A percentile compares a stretch with the other conserved stretches of the same genome.
These are phyloP conservation scores for Trifolium dubium DNA, from an alignment of 306 rosid genomes.

Conservation along the genomic window DNA sequence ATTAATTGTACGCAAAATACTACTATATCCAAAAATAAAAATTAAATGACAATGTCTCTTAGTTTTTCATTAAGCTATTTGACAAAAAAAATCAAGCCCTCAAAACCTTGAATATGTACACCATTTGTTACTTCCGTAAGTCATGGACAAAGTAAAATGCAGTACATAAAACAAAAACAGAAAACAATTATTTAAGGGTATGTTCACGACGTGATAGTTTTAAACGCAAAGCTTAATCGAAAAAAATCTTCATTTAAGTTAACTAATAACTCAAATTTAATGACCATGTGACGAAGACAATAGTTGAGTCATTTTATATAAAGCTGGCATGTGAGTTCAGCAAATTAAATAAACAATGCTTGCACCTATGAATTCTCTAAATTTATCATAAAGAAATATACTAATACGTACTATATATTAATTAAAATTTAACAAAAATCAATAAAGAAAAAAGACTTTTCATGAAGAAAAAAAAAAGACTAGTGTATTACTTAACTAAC, in stretches of 20 bases:
- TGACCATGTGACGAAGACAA: slow-evolving; percentile 29
- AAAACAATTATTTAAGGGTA: neutral
- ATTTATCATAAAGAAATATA: slow-evolving; percentile 11
- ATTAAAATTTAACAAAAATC: slow-evolving; percentile 17
- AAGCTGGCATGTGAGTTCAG: slow-evolving; percentile 12
- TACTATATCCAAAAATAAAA: too few species aligned
- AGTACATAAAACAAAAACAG: neutral
- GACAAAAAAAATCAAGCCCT: too few species aligned
- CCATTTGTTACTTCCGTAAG: too few species aligned
- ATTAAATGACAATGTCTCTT: too few species aligned
- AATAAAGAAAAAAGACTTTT: slow-evolving; percentile 2
- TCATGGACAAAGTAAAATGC: too few species aligned
- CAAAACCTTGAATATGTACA: too few species aligned
- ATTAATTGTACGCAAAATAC: too few species aligned
- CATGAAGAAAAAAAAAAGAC: slow-evolving; percentile 21
- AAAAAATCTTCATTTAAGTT: slow-evolving; percentile 16
- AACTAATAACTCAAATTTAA: slow-evolving; percentile 22
- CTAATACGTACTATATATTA: neutral
- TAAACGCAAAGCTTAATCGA: neutral
- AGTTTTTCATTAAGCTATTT: too few species aligned
- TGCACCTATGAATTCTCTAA: slow-evolving; percentile 1
- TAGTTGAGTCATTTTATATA: slow-evolving; percentile 5
- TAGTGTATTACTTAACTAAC: neutral
- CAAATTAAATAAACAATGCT: neutral
- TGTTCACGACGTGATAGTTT: slow-evolving; percentile 1